Conservation (phyloP, 352 stramenopile genomes). For the Phytopythium oedochilum region DNA sequence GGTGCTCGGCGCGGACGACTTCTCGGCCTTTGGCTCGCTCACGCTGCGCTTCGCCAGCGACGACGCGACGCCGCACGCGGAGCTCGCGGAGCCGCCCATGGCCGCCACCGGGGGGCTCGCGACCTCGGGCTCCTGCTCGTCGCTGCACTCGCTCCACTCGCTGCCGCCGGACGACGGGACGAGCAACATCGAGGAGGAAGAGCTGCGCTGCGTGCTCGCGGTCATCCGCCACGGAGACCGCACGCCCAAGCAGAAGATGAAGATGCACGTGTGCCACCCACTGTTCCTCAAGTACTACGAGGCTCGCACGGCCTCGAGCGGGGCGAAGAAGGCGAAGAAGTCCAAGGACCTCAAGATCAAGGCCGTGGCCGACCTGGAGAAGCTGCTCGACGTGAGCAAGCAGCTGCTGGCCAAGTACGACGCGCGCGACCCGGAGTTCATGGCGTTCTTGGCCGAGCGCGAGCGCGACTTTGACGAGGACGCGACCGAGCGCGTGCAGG, state of each 20-base stretch:
- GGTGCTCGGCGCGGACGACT: conserved; percentile 45
- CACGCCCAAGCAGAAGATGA: conserved; percentile 99
- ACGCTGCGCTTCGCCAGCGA: conserved; percentile 57
- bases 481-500: conserved; percentile 70
- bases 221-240: conserved; percentile 99
- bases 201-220: conserved; percentile 98
- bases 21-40: conserved; percentile 48
- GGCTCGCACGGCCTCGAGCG: conserved; percentile 25
- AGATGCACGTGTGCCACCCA: conserved; percentile 91
- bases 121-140: conserved; percentile 3
- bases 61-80: conserved; percentile 27
- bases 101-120: conserved; percentile 8
- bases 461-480: conserved; percentile 57
- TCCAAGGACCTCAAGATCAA: conserved; percentile 88
- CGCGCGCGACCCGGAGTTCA: conserved; percentile 45
- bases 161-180: conserved; percentile 14
- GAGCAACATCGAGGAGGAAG: conserved; percentile 82
- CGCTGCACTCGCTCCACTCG: conserved; percentile 8
- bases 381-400: conserved; percentile 74
- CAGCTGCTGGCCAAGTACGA: conserved; percentile 70
- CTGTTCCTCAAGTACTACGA: conserved; percentile 88
- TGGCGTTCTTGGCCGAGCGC: conserved; percentile 61
- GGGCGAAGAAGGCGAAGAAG: conserved; percentile 28
- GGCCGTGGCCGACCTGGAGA: conserved; percentile 71
- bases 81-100: conserved; percentile 58